Base-by-base conservation (phyloP, 495 filamentous ascomycete genomes). In the Tricharina praecox region DNA sequence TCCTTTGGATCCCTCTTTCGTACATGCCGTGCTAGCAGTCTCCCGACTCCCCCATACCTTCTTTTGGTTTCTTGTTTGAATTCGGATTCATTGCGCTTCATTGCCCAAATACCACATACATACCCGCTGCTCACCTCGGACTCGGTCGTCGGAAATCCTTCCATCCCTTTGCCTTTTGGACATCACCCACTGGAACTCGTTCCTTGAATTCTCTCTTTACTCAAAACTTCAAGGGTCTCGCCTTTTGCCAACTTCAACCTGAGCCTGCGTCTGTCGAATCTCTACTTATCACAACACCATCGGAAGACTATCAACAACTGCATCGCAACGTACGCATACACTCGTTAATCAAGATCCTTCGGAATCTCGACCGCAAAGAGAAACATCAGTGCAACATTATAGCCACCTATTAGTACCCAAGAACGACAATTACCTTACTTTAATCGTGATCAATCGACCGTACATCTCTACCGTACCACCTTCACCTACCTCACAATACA, bases 171-270 rank as follows among this genome's bases (percentile, higher is more conserved):
- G 36, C 24, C 24, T 43, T 43, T 21, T 43, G 45, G 11, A 49
- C 26, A 37, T 21, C 45, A 61, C 58, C 58, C 58, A 61, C 58
- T 61, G 57, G 58, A 58, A 32, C 58, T 54, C 52, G 58, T 49
- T 57, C 51, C 58, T 61, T 61, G 58, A 61, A 61, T 61, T 61
- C 58, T 50, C 60, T 61, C 58, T 48, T 61, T 61, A 48, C 45
- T 24, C 45, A 23, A 21, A 36, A 30, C 20, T 35, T 19, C 19
- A 47, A 51, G 16, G 24, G 37, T 50, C 21, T 24, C 19, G 20
- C 40, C 13, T 19, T 43, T 23, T 25, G 13, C 24, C 40, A 45
- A 23, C 28, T 10, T 21, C 32, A 50, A 24, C 35, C 0, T 16
- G n/a, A n/a, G n/a, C 21, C 11, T 10, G 20, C 40, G 13, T 19